These are phyloP conservation scores for Penicillium sp. DNA, from an alignment of 2,329 filamentous ascomycete species.

Conservation along the genomic window DNA sequence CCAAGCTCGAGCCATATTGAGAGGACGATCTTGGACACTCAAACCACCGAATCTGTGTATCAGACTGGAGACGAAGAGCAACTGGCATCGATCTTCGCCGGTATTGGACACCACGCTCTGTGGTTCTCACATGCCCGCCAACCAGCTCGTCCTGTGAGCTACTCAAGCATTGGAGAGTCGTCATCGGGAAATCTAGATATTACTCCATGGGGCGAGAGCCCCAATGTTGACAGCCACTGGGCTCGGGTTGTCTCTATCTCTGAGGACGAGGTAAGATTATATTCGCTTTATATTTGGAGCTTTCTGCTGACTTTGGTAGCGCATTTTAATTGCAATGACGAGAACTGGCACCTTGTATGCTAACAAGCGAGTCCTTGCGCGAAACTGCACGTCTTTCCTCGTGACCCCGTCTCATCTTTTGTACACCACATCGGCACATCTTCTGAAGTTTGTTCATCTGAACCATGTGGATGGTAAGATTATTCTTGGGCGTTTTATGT, in stretches of 20 bases:
- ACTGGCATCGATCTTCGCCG: slow-evolving; percentile 38
- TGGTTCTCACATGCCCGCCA: slow-evolving; percentile 38
- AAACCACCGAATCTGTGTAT: slow-evolving; percentile 31
- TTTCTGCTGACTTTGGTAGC: slow-evolving; percentile 33
- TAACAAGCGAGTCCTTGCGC: slow-evolving; percentile 69
- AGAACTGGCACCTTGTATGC: slow-evolving; percentile 75
- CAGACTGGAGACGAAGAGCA: slow-evolving; percentile 34
- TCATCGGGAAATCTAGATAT: slow-evolving; percentile 17
- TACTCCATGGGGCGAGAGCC: slow-evolving; percentile 32
- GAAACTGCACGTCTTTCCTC: slow-evolving; percentile 89
- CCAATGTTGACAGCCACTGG: slow-evolving; percentile 40
- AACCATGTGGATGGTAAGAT: slow-evolving; percentile 60
- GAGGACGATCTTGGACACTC: slow-evolving; percentile 36
- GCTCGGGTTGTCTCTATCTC: slow-evolving; percentile 36
- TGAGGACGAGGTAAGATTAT: slow-evolving; percentile 39
- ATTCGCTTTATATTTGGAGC: background rate
- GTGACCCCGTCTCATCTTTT: slow-evolving; percentile 79
- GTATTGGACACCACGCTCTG: slow-evolving; percentile 34
- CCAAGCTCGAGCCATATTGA: slow-evolving; percentile 32
- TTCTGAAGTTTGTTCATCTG: slow-evolving; percentile 92
- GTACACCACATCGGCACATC: slow-evolving; percentile 86
- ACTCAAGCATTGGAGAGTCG: slow-evolving; percentile 30
- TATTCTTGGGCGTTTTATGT: background rate
- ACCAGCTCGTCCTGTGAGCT: slow-evolving; percentile 27
- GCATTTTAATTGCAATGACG: slow-evolving; percentile 64